Base-by-base conservation (phyloP, 352 stramenopile genomes). In the Phytophthora multivora region DNA sequence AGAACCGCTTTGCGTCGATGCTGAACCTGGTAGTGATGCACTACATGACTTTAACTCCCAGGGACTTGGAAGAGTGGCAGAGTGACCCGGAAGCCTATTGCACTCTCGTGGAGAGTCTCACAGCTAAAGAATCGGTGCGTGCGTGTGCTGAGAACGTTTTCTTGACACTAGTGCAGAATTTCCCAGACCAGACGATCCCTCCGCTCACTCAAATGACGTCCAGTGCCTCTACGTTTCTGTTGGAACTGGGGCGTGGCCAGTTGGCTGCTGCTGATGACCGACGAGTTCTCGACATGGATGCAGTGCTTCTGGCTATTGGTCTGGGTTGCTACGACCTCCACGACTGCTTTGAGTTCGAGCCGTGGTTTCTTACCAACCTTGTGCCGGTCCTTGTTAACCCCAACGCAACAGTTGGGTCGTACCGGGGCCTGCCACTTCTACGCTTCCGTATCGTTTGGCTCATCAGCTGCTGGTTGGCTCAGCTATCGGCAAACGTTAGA, bases 291-390 rank as follows among this genome's bases (percentile, higher is more conserved):
- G 79, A 91, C 18, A 79, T 83, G 16, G 88, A 96, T 61, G 83
- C 88, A 2, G 75, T 96, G 48, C 73, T 96, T 46, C 71, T 96
- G 19, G 86, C 86, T 23, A 83, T 93, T 41, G 88, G 88, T 2
- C 61, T 95, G 10, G 82, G 86, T 15, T 94, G 84, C 61, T 96
- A 95, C 63, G 86, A 95, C 51, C 80, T 96, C 6, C 86, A 96
- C 63, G 83, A 93, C 38, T 84, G 79, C 42, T 94, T 96, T 40
- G 86, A 95, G 16, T 96, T 96, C 64, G 86, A 95, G 63, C 88
- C 82, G 7, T 95, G 86, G 84, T 96, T 95, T 52, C 67, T 90
- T 0, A 50, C 65, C 31, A 82, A 88, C 35, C 72, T 96, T 11
- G 86, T 91, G 43, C 85, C 88, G 28, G 78, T 94, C 18, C 61